Evolutionary conservation across 306 rosid genomes (phyloP).

Genomic region (Mucuna pruriens): DNA sequence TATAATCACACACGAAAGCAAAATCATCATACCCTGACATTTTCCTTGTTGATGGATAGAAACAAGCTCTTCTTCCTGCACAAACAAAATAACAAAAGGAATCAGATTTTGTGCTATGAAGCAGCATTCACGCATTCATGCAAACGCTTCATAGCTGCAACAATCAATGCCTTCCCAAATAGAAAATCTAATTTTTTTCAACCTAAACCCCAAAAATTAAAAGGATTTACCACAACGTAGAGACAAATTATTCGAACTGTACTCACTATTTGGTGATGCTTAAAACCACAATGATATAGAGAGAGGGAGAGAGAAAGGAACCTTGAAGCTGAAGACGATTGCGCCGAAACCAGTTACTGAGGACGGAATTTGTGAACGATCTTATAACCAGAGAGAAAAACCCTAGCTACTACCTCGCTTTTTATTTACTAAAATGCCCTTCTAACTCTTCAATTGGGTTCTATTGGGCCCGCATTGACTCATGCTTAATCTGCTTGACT

Average conservation of each 20-base stretch:
- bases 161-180: not conserved
- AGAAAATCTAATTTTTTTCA: not conserved
- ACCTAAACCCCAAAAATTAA: not conserved
- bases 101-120: not conserved
- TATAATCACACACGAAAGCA: not conserved
- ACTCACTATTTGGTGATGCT: not conserved
- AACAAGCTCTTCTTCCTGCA: slow-evolving; percentile 45
- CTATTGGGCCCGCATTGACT: not conserved
- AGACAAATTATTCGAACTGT: not conserved
- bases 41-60: not conserved
- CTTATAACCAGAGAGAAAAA: not conserved
- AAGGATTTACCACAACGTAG: not conserved
- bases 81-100: not conserved
- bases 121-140: not conserved
- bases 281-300: not conserved
- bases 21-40: slow-evolving; percentile 50
- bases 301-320: not conserved
- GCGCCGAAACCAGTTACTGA: not conserved
- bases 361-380: not conserved
- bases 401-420: not conserved
- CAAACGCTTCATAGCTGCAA: not conserved
- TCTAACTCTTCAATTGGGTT: not conserved
- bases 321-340: not conserved
- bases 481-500: not conserved
- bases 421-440: not conserved